These are phyloP conservation scores for Allantophomopsis lycopodina DNA, from an alignment of 2,329 filamentous ascomycete species.

Conservation along the genomic window DNA sequence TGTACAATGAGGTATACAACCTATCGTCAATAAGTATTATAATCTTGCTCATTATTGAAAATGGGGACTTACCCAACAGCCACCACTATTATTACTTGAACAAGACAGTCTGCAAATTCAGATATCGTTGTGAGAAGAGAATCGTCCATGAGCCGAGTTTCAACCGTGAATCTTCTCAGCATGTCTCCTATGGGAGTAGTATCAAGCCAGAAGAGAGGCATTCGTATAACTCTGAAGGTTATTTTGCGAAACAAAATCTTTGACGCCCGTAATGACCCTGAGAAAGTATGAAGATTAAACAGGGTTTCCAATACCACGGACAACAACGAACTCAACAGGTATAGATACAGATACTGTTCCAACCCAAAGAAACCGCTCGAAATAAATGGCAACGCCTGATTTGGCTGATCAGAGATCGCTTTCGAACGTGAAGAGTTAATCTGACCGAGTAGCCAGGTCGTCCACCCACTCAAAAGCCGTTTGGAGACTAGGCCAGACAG, in stretches of 20 bases:
- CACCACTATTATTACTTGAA: slow-evolving; percentile 50
- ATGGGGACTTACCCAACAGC: slow-evolving; percentile 34
- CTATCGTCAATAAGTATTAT: too few species aligned
- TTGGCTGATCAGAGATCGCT: background rate
- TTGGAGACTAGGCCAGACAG: too few species aligned
- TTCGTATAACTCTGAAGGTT: slow-evolving; percentile 50
- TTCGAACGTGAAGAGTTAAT: slow-evolving; percentile 6
- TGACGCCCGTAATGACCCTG: slow-evolving; percentile 52
- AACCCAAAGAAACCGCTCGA: slow-evolving; percentile 23
- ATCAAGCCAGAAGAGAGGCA: slow-evolving; percentile 63
- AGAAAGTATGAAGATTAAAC: slow-evolving; percentile 43
- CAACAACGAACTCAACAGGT: slow-evolving; percentile 29
- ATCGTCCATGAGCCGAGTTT: slow-evolving; percentile 61
- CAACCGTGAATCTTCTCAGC: slow-evolving; percentile 62
- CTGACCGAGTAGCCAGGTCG: too few species aligned
- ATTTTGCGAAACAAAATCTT: slow-evolving; percentile 50
- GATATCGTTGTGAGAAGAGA: slow-evolving; percentile 47
- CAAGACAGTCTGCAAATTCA: slow-evolving; percentile 38
- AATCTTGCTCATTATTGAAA: slow-evolving; percentile 28
- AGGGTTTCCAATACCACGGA: slow-evolving; percentile 22
- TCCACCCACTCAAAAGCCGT: too few species aligned
- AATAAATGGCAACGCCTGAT: background rate
- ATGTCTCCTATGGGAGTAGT: slow-evolving; percentile 63
- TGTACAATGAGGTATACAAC: too few species aligned
- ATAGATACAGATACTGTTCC: slow-evolving; percentile 57